A percentile compares a stretch with the other conserved stretches of the same genome.
These are phyloP conservation scores for Globisporangium emineosum DNA, from an alignment of 352 stramenopile genomes.

Conservation along the genomic window DNA sequence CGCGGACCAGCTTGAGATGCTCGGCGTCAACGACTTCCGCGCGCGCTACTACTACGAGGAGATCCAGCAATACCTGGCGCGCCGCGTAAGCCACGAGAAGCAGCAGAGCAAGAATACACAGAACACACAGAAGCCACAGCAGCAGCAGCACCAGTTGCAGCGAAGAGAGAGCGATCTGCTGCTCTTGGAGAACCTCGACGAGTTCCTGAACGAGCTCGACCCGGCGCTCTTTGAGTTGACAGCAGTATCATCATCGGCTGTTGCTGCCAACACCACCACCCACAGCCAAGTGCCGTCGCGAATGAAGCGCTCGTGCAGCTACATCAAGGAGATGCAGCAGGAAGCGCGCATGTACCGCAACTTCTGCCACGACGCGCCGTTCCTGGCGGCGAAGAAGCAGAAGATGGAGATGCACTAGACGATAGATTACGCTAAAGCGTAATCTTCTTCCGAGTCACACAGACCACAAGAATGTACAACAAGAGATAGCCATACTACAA, in stretches of 20 bases:
- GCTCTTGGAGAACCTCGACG: constrained; percentile 27
- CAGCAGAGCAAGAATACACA: neutral
- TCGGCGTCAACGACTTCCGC: constrained; percentile 49
- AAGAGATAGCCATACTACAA: neutral
- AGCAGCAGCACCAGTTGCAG: neutral
- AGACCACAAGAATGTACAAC: neutral
- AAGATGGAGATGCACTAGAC: neutral
- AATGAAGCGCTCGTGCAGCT: constrained; percentile 18
- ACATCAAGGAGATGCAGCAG: constrained; percentile 22
- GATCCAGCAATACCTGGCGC: constrained; percentile 55
- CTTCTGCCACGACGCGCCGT: constrained; percentile 1
- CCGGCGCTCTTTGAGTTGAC: constrained; percentile 37
- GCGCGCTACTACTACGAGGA: constrained; percentile 51
- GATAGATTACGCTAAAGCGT: neutral
- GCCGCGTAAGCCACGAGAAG: constrained; percentile 23
- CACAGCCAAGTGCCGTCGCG: neutral
- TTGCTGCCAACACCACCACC: no score
- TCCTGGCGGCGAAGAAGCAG: neutral
- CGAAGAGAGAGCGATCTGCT: constrained; percentile 1
- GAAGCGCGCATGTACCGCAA: constrained; percentile 10
- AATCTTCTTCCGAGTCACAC: neutral
- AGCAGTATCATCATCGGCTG: no score
- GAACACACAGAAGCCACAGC: neutral
- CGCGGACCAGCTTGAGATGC: constrained; percentile 31
- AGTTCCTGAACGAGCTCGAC: constrained; percentile 57